phyloP scores from a whole-genome alignment of 768 basidiomycete species.

The Pleurotus tuoliensis region DNA sequence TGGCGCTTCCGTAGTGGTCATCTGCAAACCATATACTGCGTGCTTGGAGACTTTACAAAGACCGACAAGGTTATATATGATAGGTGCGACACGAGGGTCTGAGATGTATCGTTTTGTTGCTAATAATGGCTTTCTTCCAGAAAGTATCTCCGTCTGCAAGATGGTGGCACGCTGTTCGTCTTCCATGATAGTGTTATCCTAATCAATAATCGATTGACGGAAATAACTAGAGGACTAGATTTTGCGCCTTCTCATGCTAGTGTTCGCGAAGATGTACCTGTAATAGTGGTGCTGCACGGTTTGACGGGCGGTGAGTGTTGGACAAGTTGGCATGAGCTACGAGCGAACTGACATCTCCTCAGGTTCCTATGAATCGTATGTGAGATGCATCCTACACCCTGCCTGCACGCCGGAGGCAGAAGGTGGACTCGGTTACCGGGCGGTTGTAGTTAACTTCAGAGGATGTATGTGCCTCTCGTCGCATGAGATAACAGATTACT shows the following conservation, averaged over 20 bases:
- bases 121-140: constrained; percentile 16
- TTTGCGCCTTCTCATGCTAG: constrained; percentile 45
- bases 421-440: constrained; percentile 90
- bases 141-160: constrained; percentile 46
- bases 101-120: not conserved
- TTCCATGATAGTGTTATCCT: not conserved
- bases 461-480: constrained; percentile 59
- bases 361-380: constrained; percentile 91
- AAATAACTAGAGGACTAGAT: constrained; percentile 53
- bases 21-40: constrained; percentile 59
- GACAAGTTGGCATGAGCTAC: too few species aligned
- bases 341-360: not conserved
- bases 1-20: constrained; percentile 42
- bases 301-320: constrained; percentile 41
- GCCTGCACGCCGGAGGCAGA: constrained; percentile 65
- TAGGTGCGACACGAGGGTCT: constrained; percentile 30
- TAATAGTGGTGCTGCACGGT: constrained; percentile 59
- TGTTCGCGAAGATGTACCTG: constrained; percentile 38
- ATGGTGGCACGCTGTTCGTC: constrained; percentile 65
- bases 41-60: constrained; percentile 57
- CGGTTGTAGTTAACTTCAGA: constrained; percentile 87
- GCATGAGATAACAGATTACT: constrained; percentile 9
- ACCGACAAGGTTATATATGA: constrained; percentile 53
- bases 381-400: constrained; percentile 74
- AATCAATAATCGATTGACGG: not conserved